These are phyloP conservation scores for Mycosphaerella sp. DNA, from an alignment of 2,329 filamentous ascomycete species.

Conservation along the genomic window DNA sequence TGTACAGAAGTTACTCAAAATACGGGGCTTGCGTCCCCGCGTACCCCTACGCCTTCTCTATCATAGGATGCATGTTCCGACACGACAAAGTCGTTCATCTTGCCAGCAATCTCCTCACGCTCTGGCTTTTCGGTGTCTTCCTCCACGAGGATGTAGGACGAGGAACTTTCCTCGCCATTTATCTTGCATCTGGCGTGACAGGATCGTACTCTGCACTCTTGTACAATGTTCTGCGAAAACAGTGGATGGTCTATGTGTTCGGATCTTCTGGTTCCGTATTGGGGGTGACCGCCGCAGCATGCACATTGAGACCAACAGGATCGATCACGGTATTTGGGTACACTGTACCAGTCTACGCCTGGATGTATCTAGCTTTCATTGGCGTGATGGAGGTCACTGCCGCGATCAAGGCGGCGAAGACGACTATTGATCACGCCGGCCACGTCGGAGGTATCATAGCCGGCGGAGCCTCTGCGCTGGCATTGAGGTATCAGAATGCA, in stretches of 20 bases:
- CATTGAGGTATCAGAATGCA: background rate
- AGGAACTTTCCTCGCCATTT: conserved; percentile 62
- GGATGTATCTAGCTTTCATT: conserved; percentile 37
- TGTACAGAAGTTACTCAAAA: conserved; percentile 61
- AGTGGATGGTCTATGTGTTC: conserved; percentile 48
- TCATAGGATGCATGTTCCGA: conserved; percentile 62
- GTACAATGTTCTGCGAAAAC: conserved; percentile 39
- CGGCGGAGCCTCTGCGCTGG: conserved; percentile 11
- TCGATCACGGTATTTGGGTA: conserved; percentile 27
- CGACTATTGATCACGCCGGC: conserved; percentile 32
- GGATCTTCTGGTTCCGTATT: conserved; percentile 62
- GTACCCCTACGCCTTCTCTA: conserved; percentile 55
- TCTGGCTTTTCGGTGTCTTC: conserved; percentile 60
- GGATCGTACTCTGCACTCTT: conserved; percentile 55
- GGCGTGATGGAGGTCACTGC: conserved; percentile 24
- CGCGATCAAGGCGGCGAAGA: conserved; percentile 21
- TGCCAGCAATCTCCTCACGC: conserved; percentile 55
- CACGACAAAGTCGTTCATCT: conserved; percentile 60
- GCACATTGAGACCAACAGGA: conserved; percentile 36
- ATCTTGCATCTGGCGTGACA: conserved; percentile 52
- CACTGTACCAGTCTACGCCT: conserved; percentile 31
- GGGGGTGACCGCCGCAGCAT: conserved; percentile 55
- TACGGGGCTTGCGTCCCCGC: conserved; percentile 61
- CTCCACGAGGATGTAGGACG: conserved; percentile 66
- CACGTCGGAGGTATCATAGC: conserved; percentile 32